Percentiles rank a stretch among this genome's conserved stretches.
phyloP scores from a whole-genome alignment of 2,329 filamentous ascomycete species.

The Meredithiella fracta region DNA sequence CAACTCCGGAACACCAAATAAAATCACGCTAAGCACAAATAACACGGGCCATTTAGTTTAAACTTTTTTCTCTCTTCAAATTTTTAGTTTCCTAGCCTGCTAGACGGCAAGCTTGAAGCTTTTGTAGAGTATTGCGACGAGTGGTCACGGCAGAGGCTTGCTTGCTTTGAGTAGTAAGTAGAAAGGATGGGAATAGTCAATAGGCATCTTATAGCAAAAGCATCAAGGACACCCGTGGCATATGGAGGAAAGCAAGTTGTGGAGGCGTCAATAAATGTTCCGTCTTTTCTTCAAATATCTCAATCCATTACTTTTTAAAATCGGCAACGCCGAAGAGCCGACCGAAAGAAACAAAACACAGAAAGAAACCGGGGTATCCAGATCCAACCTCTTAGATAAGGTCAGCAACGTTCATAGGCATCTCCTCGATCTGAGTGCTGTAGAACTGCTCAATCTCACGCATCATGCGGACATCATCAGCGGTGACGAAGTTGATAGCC shows the following conservation, averaged over 20 bases:
- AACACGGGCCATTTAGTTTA: constrained; percentile 3
- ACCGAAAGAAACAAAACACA: constrained; percentile 7
- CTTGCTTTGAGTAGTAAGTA: neutral
- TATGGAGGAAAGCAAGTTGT: neutral
- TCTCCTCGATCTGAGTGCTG: constrained; percentile 99
- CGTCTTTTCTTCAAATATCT: neutral
- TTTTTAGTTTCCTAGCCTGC: constrained; percentile 13
- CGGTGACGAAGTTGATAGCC: constrained; percentile 99
- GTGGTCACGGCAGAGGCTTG: neutral
- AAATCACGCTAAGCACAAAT: neutral
- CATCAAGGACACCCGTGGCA: neutral
- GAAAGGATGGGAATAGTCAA: neutral
- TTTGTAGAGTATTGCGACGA: constrained; percentile 5
- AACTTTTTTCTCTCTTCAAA: constrained; percentile 15
- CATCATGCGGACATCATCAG: constrained; percentile 99
- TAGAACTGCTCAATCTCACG: constrained; percentile 99
- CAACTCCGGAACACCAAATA: neutral
- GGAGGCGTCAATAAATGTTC: neutral
- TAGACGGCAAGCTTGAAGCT: neutral
- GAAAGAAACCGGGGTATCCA: constrained; percentile 11
- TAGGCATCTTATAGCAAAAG: neutral
- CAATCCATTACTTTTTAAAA: neutral
- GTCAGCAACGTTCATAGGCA: constrained; percentile 87
- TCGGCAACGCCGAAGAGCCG: neutral
- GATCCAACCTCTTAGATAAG: constrained; percentile 40